A percentile compares a stretch with the other conserved stretches of the same genome.
Evolutionary conservation across 805 yeast species (phyloP).

Genomic region (Saccharomycopsis malanga): DNA sequence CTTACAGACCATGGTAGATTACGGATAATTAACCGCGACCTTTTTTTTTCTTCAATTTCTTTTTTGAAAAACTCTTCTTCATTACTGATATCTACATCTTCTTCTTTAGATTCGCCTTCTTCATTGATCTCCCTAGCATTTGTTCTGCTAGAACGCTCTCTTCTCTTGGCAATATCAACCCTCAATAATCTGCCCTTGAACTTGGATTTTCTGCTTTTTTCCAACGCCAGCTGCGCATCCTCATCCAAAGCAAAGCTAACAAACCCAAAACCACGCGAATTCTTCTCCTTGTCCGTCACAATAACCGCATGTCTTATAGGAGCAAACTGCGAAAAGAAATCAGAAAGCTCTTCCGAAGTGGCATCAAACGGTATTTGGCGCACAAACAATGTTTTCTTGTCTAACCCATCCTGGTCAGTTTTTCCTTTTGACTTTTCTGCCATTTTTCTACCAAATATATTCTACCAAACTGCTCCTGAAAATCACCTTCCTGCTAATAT

Average conservation of each 20-base stretch:
- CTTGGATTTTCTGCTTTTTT: constrained; percentile 53
- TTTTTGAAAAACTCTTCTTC: constrained; percentile 13
- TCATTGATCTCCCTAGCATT: constrained; percentile 20
- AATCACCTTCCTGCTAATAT: too few species aligned
- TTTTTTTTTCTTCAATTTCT: constrained; percentile 54
- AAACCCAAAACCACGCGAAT: constrained; percentile 92
- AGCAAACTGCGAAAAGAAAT: constrained; percentile 82
- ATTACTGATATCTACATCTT: constrained; percentile 9
- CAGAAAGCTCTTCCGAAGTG: constrained; percentile 72
- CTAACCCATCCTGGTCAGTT: constrained; percentile 24
- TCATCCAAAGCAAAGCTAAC: constrained; percentile 83
- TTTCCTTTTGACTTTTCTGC: background rate
- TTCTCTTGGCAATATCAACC: constrained; percentile 85
- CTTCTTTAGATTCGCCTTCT: constrained; percentile 12
- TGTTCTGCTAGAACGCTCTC: constrained; percentile 56
- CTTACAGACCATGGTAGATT: constrained; percentile 96
- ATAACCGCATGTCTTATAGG: constrained; percentile 95
- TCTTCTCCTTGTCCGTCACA: constrained; percentile 67
- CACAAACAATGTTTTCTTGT: constrained; percentile 65
- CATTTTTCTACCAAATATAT: too few species aligned
- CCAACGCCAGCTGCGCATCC: constrained; percentile 74
- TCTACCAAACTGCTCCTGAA: too few species aligned
- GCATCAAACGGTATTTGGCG: constrained; percentile 77
- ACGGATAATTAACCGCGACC: constrained; percentile 80
- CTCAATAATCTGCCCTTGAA: constrained; percentile 60